Conservation (phyloP, 768 basidiomycete species). For the Pleurotus salmoneostramineus region DNA sequence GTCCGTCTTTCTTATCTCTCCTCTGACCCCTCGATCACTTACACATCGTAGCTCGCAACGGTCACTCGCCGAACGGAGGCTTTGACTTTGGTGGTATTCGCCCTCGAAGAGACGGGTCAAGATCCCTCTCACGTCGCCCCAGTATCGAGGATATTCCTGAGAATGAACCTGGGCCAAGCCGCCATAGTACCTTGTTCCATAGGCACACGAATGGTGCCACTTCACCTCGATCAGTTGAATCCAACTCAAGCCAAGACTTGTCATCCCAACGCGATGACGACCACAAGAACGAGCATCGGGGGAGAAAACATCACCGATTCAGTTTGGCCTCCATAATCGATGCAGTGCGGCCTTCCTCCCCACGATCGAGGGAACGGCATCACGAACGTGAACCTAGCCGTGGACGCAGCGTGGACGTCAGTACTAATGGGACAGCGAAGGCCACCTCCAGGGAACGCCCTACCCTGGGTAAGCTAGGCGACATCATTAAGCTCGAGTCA, state of each 20-base stretch:
- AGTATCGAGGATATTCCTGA: slow-evolving; percentile 38
- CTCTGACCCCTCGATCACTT: neutral
- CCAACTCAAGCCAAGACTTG: neutral
- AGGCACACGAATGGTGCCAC: neutral
- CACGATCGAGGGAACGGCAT: slow-evolving; percentile 14
- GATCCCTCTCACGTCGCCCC: slow-evolving; percentile 33
- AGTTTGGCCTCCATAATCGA: slow-evolving; percentile 46
- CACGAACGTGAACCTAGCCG: slow-evolving; percentile 10
- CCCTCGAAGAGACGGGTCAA: slow-evolving; percentile 10
- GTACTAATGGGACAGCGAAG: slow-evolving; percentile 15
- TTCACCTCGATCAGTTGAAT: neutral
- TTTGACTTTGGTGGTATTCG: neutral
- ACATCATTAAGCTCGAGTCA: slow-evolving; percentile 31
- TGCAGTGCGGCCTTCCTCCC: slow-evolving; percentile 48
- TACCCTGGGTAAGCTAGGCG: slow-evolving; percentile 32
- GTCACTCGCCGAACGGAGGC: slow-evolving; percentile 9
- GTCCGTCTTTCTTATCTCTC: neutral
- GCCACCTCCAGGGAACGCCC: slow-evolving; percentile 19
- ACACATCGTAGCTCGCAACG: neutral
- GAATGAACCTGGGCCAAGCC: slow-evolving; percentile 18
- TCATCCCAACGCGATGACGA: slow-evolving; percentile 9
- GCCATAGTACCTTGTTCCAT: neutral
- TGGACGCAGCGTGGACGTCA: slow-evolving; percentile 12
- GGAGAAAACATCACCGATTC: slow-evolving; percentile 41
- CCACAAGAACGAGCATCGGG: slow-evolving; percentile 17